A percentile compares a stretch with the other conserved stretches of the same genome.
These are phyloP conservation scores for Mortierella sp. DNA, from an alignment of 371 early-diverging fungal species.

Conservation along the genomic window DNA sequence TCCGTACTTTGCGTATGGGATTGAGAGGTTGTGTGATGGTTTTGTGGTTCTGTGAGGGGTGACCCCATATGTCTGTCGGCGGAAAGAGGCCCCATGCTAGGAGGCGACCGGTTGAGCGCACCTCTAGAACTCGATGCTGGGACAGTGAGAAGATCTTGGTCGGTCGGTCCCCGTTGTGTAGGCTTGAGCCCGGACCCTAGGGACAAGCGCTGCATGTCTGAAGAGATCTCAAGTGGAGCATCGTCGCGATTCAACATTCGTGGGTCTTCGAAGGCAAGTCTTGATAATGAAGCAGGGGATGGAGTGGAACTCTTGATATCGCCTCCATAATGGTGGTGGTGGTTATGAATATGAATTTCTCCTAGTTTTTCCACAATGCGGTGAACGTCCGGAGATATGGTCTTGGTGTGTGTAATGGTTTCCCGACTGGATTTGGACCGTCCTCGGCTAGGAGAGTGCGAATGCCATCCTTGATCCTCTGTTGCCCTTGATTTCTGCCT, in stretches of 20 bases:
- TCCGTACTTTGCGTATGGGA: no score
- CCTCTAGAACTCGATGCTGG: not conserved
- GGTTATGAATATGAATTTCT: conserved; percentile 41
- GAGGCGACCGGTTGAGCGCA: conserved; percentile 10
- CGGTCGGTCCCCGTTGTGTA: not conserved
- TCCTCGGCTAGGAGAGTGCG: not conserved
- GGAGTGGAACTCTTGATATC: not conserved
- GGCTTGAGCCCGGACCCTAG: conserved; percentile 9
- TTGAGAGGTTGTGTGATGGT: no score
- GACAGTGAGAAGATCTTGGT: conserved; percentile 3
- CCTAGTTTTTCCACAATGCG: conserved; percentile 23
- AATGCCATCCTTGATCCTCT: not conserved
- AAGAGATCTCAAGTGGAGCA: not conserved
- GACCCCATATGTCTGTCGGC: no score
- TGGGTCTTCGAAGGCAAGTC: not conserved
- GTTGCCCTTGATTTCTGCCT: not conserved
- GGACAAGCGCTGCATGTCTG: conserved; percentile 17
- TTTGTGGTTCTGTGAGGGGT: no score
- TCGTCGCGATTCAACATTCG: not conserved
- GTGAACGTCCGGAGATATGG: conserved; percentile 2
- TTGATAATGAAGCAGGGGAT: not conserved
- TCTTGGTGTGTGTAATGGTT: conserved; percentile 8
- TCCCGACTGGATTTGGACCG: conserved; percentile 4
- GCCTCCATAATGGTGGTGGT: conserved; percentile 32
- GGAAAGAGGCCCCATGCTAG: not conserved